Conservation (phyloP, 2,329 filamentous ascomycete genomes). For the Didymella exigua region DNA sequence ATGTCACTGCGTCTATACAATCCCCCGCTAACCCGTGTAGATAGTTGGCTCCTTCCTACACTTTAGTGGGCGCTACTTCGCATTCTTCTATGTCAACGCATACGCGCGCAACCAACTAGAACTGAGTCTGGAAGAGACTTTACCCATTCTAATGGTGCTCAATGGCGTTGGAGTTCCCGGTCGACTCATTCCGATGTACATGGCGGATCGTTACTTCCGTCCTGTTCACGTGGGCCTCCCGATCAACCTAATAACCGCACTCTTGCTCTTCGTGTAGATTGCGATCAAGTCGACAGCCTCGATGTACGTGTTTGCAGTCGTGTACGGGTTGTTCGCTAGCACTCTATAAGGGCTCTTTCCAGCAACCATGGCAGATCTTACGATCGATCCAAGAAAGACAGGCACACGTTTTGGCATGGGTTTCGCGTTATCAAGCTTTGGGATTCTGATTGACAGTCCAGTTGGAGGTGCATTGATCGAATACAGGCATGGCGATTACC, state of each 20-base stretch:
- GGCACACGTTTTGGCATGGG: conserved; percentile 56
- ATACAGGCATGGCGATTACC: conserved; percentile 43
- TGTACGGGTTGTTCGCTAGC: conserved; percentile 57
- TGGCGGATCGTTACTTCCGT: conserved; percentile 52
- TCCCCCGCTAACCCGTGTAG: conserved; percentile 40
- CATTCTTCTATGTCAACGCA: conserved; percentile 48
- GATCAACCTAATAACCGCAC: conserved; percentile 45
- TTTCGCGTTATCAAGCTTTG: conserved; percentile 35
- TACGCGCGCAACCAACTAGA: conserved; percentile 59
- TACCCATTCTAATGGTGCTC: conserved; percentile 55
- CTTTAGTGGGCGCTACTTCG: conserved; percentile 45
- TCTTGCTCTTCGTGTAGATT: conserved; percentile 54
- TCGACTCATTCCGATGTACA: conserved; percentile 54
- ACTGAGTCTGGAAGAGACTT: conserved; percentile 40
- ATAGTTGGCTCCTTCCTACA: conserved; percentile 37
- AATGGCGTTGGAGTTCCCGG: conserved; percentile 56
- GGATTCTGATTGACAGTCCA: conserved; percentile 35
- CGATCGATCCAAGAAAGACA: conserved; percentile 48
- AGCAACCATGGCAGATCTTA: conserved; percentile 52
- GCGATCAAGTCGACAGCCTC: conserved; percentile 46
- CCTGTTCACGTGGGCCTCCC: conserved; percentile 51
- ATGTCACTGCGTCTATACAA: conserved; percentile 17
- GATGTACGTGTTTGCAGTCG: conserved; percentile 51
- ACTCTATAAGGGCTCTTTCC: conserved; percentile 53
- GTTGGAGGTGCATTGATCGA: conserved; percentile 45